phyloP scores from a whole-genome alignment of 805 yeast species.

The Pichia heedii region DNA sequence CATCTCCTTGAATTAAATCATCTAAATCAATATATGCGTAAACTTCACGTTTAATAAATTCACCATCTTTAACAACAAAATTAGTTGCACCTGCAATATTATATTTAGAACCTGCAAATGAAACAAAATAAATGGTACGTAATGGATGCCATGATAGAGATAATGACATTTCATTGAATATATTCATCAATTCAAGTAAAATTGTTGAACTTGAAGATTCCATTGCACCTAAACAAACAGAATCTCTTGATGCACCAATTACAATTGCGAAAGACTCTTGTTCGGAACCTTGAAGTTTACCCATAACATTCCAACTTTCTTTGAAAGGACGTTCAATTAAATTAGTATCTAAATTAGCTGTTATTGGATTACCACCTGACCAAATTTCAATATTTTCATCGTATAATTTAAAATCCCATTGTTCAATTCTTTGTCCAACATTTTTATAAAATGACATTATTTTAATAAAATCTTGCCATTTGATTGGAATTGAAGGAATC shows the following conservation, averaged over 20 bases:
- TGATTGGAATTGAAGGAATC: constrained; percentile 70
- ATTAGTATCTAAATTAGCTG: no score
- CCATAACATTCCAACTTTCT: constrained; percentile 69
- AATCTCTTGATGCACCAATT: constrained; percentile 77
- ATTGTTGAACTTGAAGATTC: constrained; percentile 71
- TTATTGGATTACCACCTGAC: constrained; percentile 33
- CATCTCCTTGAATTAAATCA: constrained; percentile 48
- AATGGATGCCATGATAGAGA: constrained; percentile 74
- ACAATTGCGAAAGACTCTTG: constrained; percentile 64
- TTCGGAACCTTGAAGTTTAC: constrained; percentile 71
- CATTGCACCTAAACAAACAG: constrained; percentile 58
- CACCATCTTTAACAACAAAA: constrained; percentile 52
- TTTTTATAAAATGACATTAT: constrained; percentile 31
- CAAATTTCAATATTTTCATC: constrained; percentile 30
- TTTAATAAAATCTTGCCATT: constrained; percentile 57
- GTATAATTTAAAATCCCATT: constrained; percentile 28
- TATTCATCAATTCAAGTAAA: constrained; percentile 59
- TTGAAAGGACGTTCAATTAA: constrained; percentile 47
- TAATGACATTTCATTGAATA: constrained; percentile 55
- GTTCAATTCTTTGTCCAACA: constrained; percentile 29
- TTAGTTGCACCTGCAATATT: constrained; percentile 82
- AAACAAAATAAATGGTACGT: constrained; percentile 70
- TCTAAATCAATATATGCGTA: constrained; percentile 67
- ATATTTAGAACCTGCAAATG: constrained; percentile 76
- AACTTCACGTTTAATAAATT: constrained; percentile 48